Evolutionary conservation across 768 basidiomycete genomes (phyloP), one percentile per base, ranked within the genome.

Genomic region (Trametes cubensis): DNA sequence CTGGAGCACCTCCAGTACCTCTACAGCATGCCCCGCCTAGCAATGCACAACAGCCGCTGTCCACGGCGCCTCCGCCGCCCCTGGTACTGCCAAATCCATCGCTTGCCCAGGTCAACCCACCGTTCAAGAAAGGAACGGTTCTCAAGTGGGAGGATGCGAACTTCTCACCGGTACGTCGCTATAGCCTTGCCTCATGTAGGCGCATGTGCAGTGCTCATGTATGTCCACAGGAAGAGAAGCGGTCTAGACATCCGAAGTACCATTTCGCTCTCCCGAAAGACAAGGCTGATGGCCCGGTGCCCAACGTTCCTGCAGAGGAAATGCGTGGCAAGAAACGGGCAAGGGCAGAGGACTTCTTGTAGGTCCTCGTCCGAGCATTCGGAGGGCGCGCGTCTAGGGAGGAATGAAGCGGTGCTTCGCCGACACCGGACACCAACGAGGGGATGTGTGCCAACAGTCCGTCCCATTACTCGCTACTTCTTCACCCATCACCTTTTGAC

Each of bases 281-380:
- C 51, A 60, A 61, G 65, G 72, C 72, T 18, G 74, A 70, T 17
- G 75, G 76, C 46, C 64, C 72, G 28, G 66, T 67, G 52, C 70
- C 67, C 21, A 72, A 72, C 58, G 71, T 73, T 64, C 74, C 73
- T 59, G 63, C 73, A 55, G 73, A 89, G 53, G 89, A 90, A 69
- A 77, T 82, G 52, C 83, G 89, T 66, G 91, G 92, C 50, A 91
- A 87, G 79, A 94, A 94, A 75, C 79, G 93, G 49, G 89, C 92
- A 49, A 80, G 91, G 66, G 93, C 93, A 34, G 92, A 94, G 74
- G 93, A 94, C 74, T 92, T 91, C 74, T 75, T 94, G 68, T 92
- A 74, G 66, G n/a, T 54, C 47, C 41, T 21, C 38, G 40, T 17
- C n/a, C 17, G 23, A 14, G 15, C 13, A 18, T 18, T 0, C 15